Base-by-base conservation (phyloP, 164 flowering plant species). In the Chimonanthus praecox region DNA sequence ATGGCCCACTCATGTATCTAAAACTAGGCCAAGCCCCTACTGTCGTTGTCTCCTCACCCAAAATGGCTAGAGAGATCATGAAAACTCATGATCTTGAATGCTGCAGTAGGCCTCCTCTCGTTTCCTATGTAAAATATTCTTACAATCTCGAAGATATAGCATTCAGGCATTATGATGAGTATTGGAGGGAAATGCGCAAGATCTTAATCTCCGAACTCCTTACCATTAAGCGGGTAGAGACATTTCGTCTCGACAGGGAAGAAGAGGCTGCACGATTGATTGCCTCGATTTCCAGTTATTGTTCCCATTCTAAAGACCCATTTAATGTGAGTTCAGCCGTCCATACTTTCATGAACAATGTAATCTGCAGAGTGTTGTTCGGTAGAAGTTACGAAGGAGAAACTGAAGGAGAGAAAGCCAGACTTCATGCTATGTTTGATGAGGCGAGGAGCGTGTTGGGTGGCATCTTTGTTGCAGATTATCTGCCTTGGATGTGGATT, bases 401-500 rank as follows among this genome's bases (percentile, higher is more conserved):
- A 15, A 70, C 43, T 11, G 67, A n/a, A 6, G 15, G 43, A 33
- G 16, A 62, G 65, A 62, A 62, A 33, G 33, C 9, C 65, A 62
- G 18, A 18, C 3, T 62, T 21, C 65, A 62, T 21, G 33, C 9
- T 16, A 21, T 80, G 18, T 9, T 81, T 18, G 2, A 15, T 4
- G 82, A 82, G 47, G 18, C 72, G 2, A 68, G 77, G 18, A 54
- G 45, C 10, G 44, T 79, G 75, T 3, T 76, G 11, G 81, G 68
- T 3, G 73, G 69, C 9, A 79, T 82, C 58, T 70, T 13, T 63
- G n/a, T 78, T 4, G 71, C 83, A 3, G 88, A 87, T 54, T 82
- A 71, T 61, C 74, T 83, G 43, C 87, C 90, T 8, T 69, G 71
- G 72, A 18, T 82, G 69, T 50, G 76, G 10, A 85, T 87, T 87